A percentile compares a stretch with the other conserved stretches of the same genome.
Evolutionary conservation across 192 early-diverging fungal genomes (phyloP).

Genomic region (Glomus cerebriforme): DNA sequence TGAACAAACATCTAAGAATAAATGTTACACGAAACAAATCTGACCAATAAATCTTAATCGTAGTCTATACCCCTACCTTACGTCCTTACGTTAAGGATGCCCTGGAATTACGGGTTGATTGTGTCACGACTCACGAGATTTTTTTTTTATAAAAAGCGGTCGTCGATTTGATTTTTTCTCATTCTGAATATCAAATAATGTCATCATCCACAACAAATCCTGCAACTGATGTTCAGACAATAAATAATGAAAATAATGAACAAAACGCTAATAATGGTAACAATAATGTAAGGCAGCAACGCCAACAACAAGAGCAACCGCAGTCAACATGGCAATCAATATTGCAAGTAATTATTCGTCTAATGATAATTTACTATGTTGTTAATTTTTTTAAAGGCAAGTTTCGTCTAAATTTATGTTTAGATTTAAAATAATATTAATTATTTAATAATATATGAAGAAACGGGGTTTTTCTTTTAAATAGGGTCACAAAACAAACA

Average conservation of each 20-base stretch:
- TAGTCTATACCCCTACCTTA: too few relatives aligned
- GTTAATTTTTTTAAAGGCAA: slow-evolving; percentile 3
- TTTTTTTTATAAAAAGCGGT: too few relatives aligned
- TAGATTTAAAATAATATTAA: neutral
- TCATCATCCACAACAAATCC: too few relatives aligned
- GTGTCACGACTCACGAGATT: too few relatives aligned
- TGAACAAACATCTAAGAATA: too few relatives aligned
- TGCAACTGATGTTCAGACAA: neutral
- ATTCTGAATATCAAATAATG: neutral
- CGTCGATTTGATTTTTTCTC: too few relatives aligned
- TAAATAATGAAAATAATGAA: neutral
- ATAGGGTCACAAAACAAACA: neutral
- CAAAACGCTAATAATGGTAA: neutral
- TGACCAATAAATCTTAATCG: too few relatives aligned
- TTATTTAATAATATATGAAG: neutral
- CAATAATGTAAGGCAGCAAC: neutral
- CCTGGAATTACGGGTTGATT: too few relatives aligned
- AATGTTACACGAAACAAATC: too few relatives aligned
- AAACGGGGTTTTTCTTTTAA: neutral
- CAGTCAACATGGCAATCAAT: neutral
- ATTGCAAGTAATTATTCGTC: neutral
- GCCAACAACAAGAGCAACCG: neutral
- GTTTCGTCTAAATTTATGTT: neutral
- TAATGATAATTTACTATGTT: neutral
- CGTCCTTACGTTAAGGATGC: too few relatives aligned